Base-by-base conservation (phyloP, 495 filamentous ascomycete species). In the Neurospora sp. region DNA sequence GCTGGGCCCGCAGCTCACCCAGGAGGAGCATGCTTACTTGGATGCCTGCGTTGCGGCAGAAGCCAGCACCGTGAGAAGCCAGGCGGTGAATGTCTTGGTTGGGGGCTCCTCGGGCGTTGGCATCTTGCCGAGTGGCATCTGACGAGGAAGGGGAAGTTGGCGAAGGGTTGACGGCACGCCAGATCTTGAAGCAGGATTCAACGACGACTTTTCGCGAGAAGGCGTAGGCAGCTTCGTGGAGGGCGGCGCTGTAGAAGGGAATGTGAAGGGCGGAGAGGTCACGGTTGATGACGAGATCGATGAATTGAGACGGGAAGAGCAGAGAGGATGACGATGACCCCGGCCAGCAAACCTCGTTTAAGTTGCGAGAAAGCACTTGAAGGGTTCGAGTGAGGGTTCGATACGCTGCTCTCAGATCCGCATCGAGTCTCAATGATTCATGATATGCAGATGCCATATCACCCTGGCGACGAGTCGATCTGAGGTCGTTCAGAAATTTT, bases 181-280 rank as follows among this genome's bases (percentile, higher is more conserved):
- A 89, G 4, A 88, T 77, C 70, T 87, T 88, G 39, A 86, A 79
- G 0, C 86, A 80, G 2, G 79, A 84, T 12, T 90, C 88, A 37
- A 88, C 78, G 0, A 85, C 83, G 76, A 79, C 77, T 66, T 78
- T 86, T 5, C 86, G 78, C 1, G 87, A 87, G 70, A 84, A 90
- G 2, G 87, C 85, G 69, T 86, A 89, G 0, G 80, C 72, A 1
- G 80, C 76, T 23, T 88, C 84, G 2, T 74, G 74, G 31, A 86
- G 73, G 1, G 81, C 76, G 10, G 75, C 72, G 1, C 72, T 74
- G 39, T 78, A 75, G 73, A 83, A 90, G 18, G 87, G 88, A 11
- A 84, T 73, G 77, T 90, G 88, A 1, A 90, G 76, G 1, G 84
- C 76, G 9, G 81, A 74, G 6, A 89, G 78, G 72, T 86, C 85